Evolutionary conservation across 2,329 filamentous ascomycete species (phyloP), one percentile per base, ranked within the genome.

Genomic region (Fusarium marasasianum): DNA sequence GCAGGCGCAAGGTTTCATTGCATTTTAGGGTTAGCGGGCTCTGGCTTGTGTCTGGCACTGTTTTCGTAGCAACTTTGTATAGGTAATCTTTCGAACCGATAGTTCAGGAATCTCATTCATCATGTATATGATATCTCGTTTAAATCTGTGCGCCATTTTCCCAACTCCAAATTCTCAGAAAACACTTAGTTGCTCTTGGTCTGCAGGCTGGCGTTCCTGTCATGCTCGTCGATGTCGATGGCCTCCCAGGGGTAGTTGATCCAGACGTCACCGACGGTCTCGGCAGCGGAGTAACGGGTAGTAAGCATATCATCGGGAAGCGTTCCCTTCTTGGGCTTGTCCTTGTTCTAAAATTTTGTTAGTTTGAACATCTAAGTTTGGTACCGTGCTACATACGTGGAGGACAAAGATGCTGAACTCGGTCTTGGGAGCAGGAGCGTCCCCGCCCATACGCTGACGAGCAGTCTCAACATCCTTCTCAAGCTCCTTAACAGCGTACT

Each of bases 221-320:
- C 96, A 82, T 98, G 96, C 88, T 95, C 94, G 35, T 97, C 94
- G 80, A 98, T 98, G 81, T 98, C 94, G 40, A 85, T 92, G 48
- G 96, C 96, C 86, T 98, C 96, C 96, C 96, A 99, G 22, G 96
- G 96, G 85, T 99, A 99, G 88, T 94, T 97, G 82, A 98, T 98
- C 96, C 96, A 99, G 75, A 95, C 92, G 84, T 99, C 96, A n/a
- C 89, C 90, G 38, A 97, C 93, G 11, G 96, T 98, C 80, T 92
- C 87, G 29, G 96, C 94, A 29, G 96, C 96, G 76, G 93, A 84
- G 85, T 99, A 99, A 78, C 92, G 88, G 65, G 89, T 89, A 63
- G 91, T 84, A 74, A 96, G 87, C 89, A 98, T 94, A 43, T 94
- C 91, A 26, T 90, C 80, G 17, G 96, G 95, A 64, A 99, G 87